Base-by-base conservation (phyloP, 345 rosid genomes). In the Gossypium thurberi region DNA sequence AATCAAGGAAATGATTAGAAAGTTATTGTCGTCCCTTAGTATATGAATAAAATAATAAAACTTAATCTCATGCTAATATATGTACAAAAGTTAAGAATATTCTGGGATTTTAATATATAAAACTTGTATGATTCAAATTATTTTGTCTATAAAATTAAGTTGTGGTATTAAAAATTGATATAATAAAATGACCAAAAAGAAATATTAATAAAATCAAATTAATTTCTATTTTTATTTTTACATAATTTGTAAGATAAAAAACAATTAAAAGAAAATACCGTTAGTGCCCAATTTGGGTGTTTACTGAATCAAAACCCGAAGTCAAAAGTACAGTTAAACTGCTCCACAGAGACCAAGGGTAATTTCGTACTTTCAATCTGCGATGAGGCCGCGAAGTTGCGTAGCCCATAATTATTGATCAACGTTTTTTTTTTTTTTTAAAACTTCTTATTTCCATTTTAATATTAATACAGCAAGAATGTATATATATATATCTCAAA, bases 361-460 rank as follows among this genome's bases (percentile, higher is more conserved):
- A 73, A 50, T 73, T 73, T 11, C 13, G 69, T 48, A 11, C 14
- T 14, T 73, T 73, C 37, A 11, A 26, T 15, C 59, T 37, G 47
- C 62, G 18, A 70, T 18, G 60, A 44, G 65, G 42, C 46, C 44
- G 75, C 58, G 50, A 73, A 62, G 76, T 73, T 61, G 69, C 76
- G 76, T 62, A 73, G 11, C 33, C 76, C 61, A 62, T 56, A 58
- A 71, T 71, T 57, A 71, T 71, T 69, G 43, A 65, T 65, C 25
- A 68, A 68, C 69, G 28, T 65, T 65, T 50, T 51, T 1, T 4
- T 0, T 33, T 33, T 33, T 33, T 33, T 33, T 33, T 0, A 5
- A 0, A 33, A 5, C 6, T 33, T 5, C 46, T 33, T 44, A 21
- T 65, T 65, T 44, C 17, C 53, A 43, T 65, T 44, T 65, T 9